Evolutionary conservation across 768 basidiomycete genomes (phyloP).

Genomic region (Boletus speciosus): DNA sequence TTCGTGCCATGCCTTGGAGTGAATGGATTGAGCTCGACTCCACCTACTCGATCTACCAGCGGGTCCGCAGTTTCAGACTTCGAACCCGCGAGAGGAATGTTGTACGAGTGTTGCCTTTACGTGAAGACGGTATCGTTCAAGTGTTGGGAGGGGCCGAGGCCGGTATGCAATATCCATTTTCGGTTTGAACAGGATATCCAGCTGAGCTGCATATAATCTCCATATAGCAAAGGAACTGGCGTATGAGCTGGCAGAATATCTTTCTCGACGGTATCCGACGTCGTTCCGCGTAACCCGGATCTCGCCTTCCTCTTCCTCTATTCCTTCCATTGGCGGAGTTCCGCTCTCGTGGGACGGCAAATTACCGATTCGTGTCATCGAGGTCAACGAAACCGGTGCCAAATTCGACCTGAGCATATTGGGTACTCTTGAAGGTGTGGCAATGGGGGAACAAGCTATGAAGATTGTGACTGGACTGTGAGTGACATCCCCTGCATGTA

Average conservation of each 20-base stretch:
- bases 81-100: constrained; percentile 45
- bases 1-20: constrained; percentile 62
- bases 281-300: constrained; percentile 50
- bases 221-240: constrained; percentile 60
- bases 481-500: constrained; percentile 25
- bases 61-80: constrained; percentile 54
- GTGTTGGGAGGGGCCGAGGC: constrained; percentile 32
- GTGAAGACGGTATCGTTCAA: constrained; percentile 38
- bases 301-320: not conserved
- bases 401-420: constrained; percentile 48
- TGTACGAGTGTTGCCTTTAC: constrained; percentile 42
- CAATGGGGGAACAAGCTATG: constrained; percentile 50
- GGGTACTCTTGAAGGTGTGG: constrained; percentile 15
- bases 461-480: constrained; percentile 60
- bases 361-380: constrained; percentile 49
- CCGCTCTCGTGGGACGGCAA: constrained; percentile 40
- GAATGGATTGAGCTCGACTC: constrained; percentile 75
- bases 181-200: not conserved
- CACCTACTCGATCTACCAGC: constrained; percentile 51
- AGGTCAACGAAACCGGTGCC: constrained; percentile 44
- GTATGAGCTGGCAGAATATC: constrained; percentile 65
- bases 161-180: constrained; percentile 12
- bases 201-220: not conserved
- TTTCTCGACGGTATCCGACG: constrained; percentile 57
- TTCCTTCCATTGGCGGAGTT: constrained; percentile 22